Evolutionary conservation across 2,329 filamentous ascomycete genomes (phyloP).

Genomic region (Diaporthe helianthi): DNA sequence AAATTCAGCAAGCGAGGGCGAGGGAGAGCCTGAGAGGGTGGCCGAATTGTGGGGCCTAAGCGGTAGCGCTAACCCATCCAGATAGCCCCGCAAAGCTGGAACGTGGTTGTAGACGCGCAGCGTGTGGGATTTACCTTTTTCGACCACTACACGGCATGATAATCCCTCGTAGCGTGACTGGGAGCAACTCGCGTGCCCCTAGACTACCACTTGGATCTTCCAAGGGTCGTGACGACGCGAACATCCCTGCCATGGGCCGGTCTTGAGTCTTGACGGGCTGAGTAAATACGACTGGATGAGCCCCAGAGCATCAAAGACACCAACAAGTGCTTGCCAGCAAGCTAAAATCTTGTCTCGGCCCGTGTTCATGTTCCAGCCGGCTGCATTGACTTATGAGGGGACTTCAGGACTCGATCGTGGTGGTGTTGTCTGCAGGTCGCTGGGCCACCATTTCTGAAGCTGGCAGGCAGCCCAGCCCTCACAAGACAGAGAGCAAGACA

Average conservation of each 20-base stretch:
- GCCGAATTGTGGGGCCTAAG: too few relatives aligned
- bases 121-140: neutral
- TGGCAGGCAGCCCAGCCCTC: conserved; percentile 2
- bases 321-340: neutral
- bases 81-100: too few relatives aligned
- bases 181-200: neutral
- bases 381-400: neutral
- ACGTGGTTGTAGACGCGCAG: too few relatives aligned
- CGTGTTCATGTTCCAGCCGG: neutral
- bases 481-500: neutral
- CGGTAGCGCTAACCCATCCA: too few relatives aligned
- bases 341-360: neutral
- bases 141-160: neutral
- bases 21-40: too few relatives aligned
- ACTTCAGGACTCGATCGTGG: neutral
- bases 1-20: conserved; percentile 28
- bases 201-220: neutral
- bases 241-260: conserved; percentile 9
- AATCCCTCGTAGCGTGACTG: neutral
- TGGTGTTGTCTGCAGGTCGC: neutral
- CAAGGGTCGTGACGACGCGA: conserved; percentile 7
- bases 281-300: neutral
- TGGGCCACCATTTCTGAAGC: neutral
- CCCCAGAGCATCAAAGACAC: neutral
- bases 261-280: conserved; percentile 14